Percentiles rank a stretch among this genome's conserved stretches.
Evolutionary conservation across 2,329 filamentous ascomycete genomes (phyloP).

Genomic region (Ascochyta rabiei): DNA sequence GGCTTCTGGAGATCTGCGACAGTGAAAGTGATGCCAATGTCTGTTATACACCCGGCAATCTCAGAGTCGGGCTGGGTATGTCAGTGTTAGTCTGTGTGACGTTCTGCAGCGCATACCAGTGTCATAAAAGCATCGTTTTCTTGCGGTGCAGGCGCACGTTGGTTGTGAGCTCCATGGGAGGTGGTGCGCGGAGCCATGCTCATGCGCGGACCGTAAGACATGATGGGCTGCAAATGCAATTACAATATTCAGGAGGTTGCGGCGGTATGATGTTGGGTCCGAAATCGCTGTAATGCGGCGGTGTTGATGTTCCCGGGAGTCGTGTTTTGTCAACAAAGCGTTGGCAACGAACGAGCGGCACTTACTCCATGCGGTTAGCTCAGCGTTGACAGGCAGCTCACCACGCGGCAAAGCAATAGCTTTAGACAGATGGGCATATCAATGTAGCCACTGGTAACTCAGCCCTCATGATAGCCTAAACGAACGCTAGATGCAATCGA

Average conservation of each 20-base stretch:
- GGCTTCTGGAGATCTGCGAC: constrained; percentile 90
- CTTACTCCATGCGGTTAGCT: constrained; percentile 18
- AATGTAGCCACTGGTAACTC: no score
- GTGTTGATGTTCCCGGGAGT: constrained; percentile 9
- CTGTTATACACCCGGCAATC: constrained; percentile 95
- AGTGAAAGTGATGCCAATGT: constrained; percentile 90
- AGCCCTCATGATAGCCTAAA: no score
- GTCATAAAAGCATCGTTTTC: constrained; percentile 59
- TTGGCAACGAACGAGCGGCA: constrained; percentile 12
- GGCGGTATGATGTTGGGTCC: background rate
- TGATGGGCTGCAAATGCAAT: constrained; percentile 27
- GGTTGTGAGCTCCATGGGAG: constrained; percentile 40
- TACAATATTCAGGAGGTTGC: background rate
- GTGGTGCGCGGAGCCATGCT: constrained; percentile 55
- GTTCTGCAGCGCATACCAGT: constrained; percentile 45
- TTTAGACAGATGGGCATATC: background rate
- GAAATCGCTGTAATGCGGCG: constrained; percentile 1
- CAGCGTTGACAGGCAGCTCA: background rate
- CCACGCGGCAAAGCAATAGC: background rate
- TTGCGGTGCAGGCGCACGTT: constrained; percentile 50
- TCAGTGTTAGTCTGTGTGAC: constrained; percentile 19
- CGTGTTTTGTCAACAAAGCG: constrained; percentile 24
- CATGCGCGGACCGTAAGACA: constrained; percentile 59
- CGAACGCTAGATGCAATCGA: no score
- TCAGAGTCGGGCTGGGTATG: constrained; percentile 67